Evolutionary conservation across 2,329 filamentous ascomycete genomes (phyloP), one percentile per base, ranked within the genome.

Genomic region (Pseudocercospora musae): DNA sequence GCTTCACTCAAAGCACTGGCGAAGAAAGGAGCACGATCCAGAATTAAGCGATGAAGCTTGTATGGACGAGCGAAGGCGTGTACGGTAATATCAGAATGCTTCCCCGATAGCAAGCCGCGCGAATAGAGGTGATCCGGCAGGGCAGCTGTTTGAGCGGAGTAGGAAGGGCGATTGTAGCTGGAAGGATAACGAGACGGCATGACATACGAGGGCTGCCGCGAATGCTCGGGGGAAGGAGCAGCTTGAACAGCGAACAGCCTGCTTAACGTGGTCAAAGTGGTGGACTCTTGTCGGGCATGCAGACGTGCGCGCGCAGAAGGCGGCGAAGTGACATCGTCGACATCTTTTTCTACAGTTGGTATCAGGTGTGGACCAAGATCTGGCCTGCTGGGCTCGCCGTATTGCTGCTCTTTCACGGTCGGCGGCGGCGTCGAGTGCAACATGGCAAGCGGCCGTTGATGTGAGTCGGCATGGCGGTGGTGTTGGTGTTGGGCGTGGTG

Each of bases 11-110:
- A 74, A 13, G 82, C 82, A 13, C 79, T 80, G 1, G 79, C 77
- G 71, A 85, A 85, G 77, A 84, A 85, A 0, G 82, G 82, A 4
- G 83, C 81, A 57, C 81, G 79, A 68, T 85, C 83, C 20, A 85
- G 79, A 20, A 85, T 78, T 8, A 85, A 73, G 18, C 83, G 81
- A 68, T 85, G 83, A 6, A 85, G 76, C 61, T 77, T 77, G 71
- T 85, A 85, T 53, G 74, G 74, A 48, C 80, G 78, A 9, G 79
- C 79, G 68, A 85, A 85, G 0, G 82, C 83, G 59, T 80, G 74
- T 55, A 85, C 72, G 21, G 79, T 80, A 56, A 85, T 84, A 66
- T 85, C 83, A 0, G 81, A 84, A 64, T 85, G 82, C 4, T 78
- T 76, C 11, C 83, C 83, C 62, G 79, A 75, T 13, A 84, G 72